These are phyloP conservation scores for Sordariomycetes sp. DNA, from an alignment of 2,329 filamentous ascomycete genomes.

Conservation along the genomic window DNA sequence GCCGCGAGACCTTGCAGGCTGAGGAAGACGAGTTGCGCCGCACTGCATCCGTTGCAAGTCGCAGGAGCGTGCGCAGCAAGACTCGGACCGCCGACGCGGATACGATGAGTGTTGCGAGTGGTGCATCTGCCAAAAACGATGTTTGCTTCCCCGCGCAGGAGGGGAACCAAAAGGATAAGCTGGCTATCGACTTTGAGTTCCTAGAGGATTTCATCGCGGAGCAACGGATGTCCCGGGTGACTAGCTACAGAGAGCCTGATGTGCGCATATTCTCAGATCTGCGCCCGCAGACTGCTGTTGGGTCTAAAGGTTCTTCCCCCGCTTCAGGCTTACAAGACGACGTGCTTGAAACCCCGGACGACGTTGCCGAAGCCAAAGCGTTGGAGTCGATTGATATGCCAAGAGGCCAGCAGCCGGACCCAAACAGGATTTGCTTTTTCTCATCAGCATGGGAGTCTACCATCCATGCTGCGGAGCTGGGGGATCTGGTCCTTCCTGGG, in stretches of 20 bases:
- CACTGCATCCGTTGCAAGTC: slow-evolving; percentile 59
- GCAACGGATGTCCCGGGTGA: slow-evolving; percentile 36
- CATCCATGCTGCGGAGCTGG: slow-evolving; percentile 81
- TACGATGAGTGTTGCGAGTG: slow-evolving; percentile 47
- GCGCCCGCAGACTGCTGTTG: slow-evolving; percentile 24
- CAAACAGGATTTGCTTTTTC: slow-evolving; percentile 91
- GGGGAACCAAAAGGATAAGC: slow-evolving; percentile 56
- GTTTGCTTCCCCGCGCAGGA: slow-evolving; percentile 80
- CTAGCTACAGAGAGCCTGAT: slow-evolving; percentile 37
- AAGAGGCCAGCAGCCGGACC: slow-evolving; percentile 35
- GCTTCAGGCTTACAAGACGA: slow-evolving; percentile 43
- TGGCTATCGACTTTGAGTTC: slow-evolving; percentile 85
- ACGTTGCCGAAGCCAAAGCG: slow-evolving; percentile 23
- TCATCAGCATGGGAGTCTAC: slow-evolving; percentile 91
- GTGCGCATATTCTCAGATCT: slow-evolving; percentile 51
- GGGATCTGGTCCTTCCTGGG: slow-evolving; percentile 77
- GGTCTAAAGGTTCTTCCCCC: slow-evolving; percentile 5
- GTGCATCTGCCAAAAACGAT: slow-evolving; percentile 71
- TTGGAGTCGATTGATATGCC: slow-evolving; percentile 2
- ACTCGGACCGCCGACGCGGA: slow-evolving; percentile 53
- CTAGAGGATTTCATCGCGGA: slow-evolving; percentile 80
- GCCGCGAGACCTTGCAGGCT: slow-evolving; percentile 15
- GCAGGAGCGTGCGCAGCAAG: slow-evolving; percentile 45
- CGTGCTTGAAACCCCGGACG: slow-evolving; percentile 36
- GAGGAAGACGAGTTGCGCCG: slow-evolving; percentile 51